A percentile compares a stretch with the other conserved stretches of the same genome.
Conservation (phyloP, 768 basidiomycete species). For the Leccinum sublutescens region DNA sequence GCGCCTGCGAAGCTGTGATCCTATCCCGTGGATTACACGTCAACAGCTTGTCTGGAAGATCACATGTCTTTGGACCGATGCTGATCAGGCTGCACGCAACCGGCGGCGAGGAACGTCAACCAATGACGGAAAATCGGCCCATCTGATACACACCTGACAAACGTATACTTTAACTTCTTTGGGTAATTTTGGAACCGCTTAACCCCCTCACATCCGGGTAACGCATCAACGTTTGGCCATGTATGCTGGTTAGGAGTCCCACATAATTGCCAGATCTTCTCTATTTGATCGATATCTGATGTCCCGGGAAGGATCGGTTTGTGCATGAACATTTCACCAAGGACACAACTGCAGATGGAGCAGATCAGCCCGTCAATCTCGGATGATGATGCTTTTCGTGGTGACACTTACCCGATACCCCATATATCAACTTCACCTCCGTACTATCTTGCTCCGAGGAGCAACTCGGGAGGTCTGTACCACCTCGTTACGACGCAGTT, state of each 20-base stretch:
- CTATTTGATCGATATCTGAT: slow-evolving; percentile 89
- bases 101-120: slow-evolving; percentile 6
- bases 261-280: slow-evolving; percentile 86
- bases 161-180: slow-evolving; percentile 55
- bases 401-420: slow-evolving; percentile 80
- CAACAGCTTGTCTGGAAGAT: slow-evolving; percentile 80
- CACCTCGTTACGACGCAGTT: slow-evolving; percentile 94
- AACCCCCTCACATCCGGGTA: slow-evolving; percentile 80
- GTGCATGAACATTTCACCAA: slow-evolving; percentile 94
- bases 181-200: slow-evolving; percentile 56
- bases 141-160: slow-evolving; percentile 53
- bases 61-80: slow-evolving; percentile 69
- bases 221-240: slow-evolving; percentile 73
- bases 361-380: slow-evolving; percentile 3
- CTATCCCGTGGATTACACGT: slow-evolving; percentile 81
- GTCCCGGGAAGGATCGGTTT: slow-evolving; percentile 85
- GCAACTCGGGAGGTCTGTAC: slow-evolving; percentile 92
- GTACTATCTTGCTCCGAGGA: slow-evolving; percentile 86
- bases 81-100: slow-evolving; percentile 36
- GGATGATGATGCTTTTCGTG: not conserved
- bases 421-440: slow-evolving; percentile 96
- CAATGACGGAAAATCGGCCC: not conserved
- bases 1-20: slow-evolving; percentile 79
- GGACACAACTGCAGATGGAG: slow-evolving; percentile 63
- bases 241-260: slow-evolving; percentile 82